phyloP scores from a whole-genome alignment of 2,329 filamentous ascomycete species.

The Phialemonium atrogriseum region DNA sequence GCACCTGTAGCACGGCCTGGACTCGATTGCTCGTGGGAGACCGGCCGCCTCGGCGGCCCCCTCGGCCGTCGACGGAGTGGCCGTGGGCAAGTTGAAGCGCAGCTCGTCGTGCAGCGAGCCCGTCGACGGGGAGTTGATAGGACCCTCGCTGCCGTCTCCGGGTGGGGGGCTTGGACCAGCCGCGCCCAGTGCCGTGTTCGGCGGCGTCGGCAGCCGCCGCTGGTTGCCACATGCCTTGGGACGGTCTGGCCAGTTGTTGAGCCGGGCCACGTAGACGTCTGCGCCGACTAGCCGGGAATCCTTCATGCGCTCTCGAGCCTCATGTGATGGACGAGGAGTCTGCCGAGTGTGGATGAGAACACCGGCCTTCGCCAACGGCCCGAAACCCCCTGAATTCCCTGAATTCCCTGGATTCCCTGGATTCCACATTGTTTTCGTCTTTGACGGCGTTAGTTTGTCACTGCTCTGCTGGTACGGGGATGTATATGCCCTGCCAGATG shows the following conservation, averaged over 20 bases:
- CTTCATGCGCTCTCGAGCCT: conserved; percentile 30
- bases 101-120: conserved; percentile 42
- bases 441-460: no score
- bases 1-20: conserved; percentile 43
- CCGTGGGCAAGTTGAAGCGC: conserved; percentile 9
- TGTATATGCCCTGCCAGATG: no score
- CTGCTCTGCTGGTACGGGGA: no score
- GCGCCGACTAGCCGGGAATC: conserved; percentile 36
- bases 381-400: no score
- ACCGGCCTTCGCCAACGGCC: no score
- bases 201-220: conserved; percentile 1
- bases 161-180: no score
- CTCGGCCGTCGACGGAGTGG: not conserved
- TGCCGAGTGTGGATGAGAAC: no score
- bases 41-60: conserved; percentile 1
- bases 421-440: no score
- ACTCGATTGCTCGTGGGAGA: conserved; percentile 18
- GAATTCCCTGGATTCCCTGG: no score
- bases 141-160: no score
- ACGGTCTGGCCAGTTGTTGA: conserved; percentile 17
- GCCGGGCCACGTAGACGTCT: conserved; percentile 40
- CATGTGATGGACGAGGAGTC: conserved; percentile 7
- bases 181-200: no score
- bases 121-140: conserved; percentile 8
- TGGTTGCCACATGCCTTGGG: not conserved